Evolutionary conservation across 495 filamentous ascomycete species (phyloP), one percentile per base, ranked within the genome.

Genomic region (Hypoxylon trugodes): DNA sequence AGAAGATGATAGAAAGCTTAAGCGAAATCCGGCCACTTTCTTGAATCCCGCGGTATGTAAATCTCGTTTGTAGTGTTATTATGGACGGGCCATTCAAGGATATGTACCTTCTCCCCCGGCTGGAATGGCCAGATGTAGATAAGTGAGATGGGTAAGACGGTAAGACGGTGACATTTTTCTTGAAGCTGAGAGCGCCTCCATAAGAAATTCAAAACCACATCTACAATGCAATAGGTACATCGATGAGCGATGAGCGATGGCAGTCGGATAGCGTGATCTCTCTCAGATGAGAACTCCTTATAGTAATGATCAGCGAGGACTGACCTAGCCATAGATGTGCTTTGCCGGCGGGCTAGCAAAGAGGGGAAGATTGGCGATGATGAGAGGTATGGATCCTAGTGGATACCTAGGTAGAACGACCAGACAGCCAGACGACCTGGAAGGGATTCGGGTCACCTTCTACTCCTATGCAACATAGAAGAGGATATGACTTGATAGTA

Each of bases 201-300:
- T 30, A 58, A 26, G 48, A 46, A 60, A 54, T 64, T 22, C n/a
- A n/a, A 54, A 59, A 68, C 50, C 48, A 46, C 30, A 41, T 51
- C 54, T 38, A 59, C n/a, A n/a, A n/a, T n/a, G n/a, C n/a, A n/a
- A n/a, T n/a, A n/a, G n/a, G n/a, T n/a, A n/a, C n/a, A n/a, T n/a
- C n/a, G n/a, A n/a, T n/a, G n/a, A n/a, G n/a, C n/a, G n/a, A 63
- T 54, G 52, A 52, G 43, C 26, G 13, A 48, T 64, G 25, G 55
- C 48, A 64, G 55, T 68, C 65, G 54, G 54, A 59, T 59, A 64
- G 30, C 48, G 65, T 64, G 60, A 64, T 68, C 54, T 64, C 32
- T 55, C 48, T 21, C 46, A 48, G 55, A 64, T 54, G 41, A 48
- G 6, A 19, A 41, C 12, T 18, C 2, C 24, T 47, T 64, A 5